Conservation (phyloP, 2,329 filamentous ascomycete species). For the Fusarium mundagurra region DNA sequence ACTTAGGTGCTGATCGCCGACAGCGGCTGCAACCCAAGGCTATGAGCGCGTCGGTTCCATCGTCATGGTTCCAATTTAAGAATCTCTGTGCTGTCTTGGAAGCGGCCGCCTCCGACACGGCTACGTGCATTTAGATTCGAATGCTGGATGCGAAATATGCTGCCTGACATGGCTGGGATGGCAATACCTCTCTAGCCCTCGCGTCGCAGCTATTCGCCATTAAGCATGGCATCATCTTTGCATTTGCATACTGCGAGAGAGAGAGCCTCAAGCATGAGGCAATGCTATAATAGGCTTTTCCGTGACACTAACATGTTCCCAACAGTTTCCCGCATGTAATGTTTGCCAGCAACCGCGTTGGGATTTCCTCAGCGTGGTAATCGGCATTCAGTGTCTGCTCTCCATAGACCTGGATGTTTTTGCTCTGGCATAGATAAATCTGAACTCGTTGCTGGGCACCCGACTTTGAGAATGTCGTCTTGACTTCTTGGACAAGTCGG, state of each 20-base stretch:
- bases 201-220: neutral
- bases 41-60: neutral
- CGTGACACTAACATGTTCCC: conserved; percentile 15
- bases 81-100: neutral
- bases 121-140: neutral
- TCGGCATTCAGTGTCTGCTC: conserved; percentile 60
- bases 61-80: conserved; percentile 11
- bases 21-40: conserved; percentile 23
- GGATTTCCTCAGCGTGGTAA: conserved; percentile 49
- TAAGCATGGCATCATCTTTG: conserved; percentile 11
- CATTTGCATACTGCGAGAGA: neutral
- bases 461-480: conserved; percentile 64
- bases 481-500: conserved; percentile 63
- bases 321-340: neutral
- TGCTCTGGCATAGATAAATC: conserved; percentile 64
- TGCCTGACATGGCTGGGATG: neutral
- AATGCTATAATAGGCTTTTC: neutral
- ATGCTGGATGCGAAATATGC: neutral
- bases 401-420: conserved; percentile 63
- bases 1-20: conserved; percentile 34
- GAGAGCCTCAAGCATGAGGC: neutral
- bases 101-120: conserved; percentile 6
- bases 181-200: neutral
- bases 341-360: conserved; percentile 50
- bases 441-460: conserved; percentile 66